Percentiles rank a stretch among this genome's conserved stretches.
These are phyloP conservation scores for Fusarium austroafricanum DNA, from an alignment of 2,329 filamentous ascomycete genomes.

Conservation along the genomic window DNA sequence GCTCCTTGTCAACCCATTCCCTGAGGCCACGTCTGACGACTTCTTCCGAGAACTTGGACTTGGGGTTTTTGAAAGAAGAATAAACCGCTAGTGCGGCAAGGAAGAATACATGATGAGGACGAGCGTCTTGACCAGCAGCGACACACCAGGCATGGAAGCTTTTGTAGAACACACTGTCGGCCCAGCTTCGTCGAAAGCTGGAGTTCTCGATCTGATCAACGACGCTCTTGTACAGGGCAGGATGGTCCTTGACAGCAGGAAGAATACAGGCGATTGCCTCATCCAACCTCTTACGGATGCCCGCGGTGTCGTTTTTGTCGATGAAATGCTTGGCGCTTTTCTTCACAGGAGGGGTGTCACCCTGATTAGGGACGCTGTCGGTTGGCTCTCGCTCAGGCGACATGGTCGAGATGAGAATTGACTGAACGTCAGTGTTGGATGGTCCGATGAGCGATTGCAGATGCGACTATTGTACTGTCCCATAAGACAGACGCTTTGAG, in stretches of 20 bases:
- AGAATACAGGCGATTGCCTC: conserved; percentile 5
- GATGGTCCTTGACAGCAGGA: background rate
- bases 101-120: background rate
- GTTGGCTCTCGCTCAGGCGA: background rate
- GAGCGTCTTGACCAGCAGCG: background rate
- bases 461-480: background rate
- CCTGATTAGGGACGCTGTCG: background rate
- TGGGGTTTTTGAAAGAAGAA: background rate
- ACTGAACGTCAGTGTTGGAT: background rate
- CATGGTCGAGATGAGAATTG: background rate
- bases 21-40: background rate
- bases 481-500: background rate
- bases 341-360: background rate
- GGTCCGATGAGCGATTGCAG: background rate
- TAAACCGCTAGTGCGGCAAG: conserved; percentile 9
- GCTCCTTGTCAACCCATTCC: conserved; percentile 9
- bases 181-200: background rate
- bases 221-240: background rate
- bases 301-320: background rate
- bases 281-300: background rate
- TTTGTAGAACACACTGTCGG: background rate
- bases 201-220: background rate
- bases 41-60: background rate
- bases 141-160: conserved; percentile 13
- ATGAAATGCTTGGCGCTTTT: background rate